Base-by-base conservation (phyloP, 2,329 filamentous ascomycete genomes). In the Arthrobotrys musiformis region DNA sequence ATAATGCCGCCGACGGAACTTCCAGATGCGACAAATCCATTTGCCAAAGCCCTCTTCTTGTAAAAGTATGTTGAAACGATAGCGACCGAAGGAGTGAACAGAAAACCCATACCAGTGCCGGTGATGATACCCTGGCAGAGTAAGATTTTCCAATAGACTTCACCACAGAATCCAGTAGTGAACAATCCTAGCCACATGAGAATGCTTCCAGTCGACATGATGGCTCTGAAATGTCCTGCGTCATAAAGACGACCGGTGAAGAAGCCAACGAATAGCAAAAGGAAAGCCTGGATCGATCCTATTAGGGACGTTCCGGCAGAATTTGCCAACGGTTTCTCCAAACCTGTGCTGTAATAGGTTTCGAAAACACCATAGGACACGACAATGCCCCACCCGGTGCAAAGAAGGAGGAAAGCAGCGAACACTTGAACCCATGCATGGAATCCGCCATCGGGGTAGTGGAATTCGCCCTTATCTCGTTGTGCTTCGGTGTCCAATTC, bases 1-100 rank as follows among this genome's bases (percentile, higher is more conserved):
- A 91, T 85, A 22, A 91, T 83, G 0, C 90, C 90, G 0, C 90
- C 90, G 0, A 87, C 87, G 0, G 86, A 86, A 26, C 88, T 88
- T 0, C 90, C 91, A 0, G 86, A 87, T 0, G 89, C 88, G 8
- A 86, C 85, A 6, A 90, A 85, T 0, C 88, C 88, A 17, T 91
- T 85, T 0, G 90, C 90, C 1, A 91, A 83, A 0, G 86, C 86
- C 2, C 88, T 85, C n/a, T 87, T 87, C n/a, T 82, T 86, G 7
- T 84, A 84, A 79, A 91, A 92, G 68, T 90, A 91, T 0, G 88
- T 89, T 13, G 87, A 85, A 8, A 89, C 83, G 22, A 89, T 82
- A n/a, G 87, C 85, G 35, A 88, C 80, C 17, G 85, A 86, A 30
- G 89, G 86, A 50, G 85, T 85, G 82, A 89, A 88, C 79, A 89